A percentile compares a stretch with the other conserved stretches of the same genome.
These are phyloP conservation scores for Pythium phragmiticola DNA, from an alignment of 352 stramenopile genomes.

Conservation along the genomic window DNA sequence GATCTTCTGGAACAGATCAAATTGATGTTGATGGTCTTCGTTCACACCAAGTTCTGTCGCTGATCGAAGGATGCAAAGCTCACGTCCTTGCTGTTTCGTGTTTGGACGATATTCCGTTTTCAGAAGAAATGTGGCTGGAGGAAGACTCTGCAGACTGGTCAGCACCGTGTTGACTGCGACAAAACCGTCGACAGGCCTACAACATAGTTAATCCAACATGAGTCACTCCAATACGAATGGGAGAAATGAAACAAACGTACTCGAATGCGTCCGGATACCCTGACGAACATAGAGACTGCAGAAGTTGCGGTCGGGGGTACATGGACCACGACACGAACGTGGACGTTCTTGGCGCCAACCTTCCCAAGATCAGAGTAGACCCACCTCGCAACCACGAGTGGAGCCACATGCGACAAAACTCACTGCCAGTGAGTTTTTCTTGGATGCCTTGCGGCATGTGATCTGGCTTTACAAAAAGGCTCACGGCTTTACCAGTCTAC, in stretches of 20 bases:
- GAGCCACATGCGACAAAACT: constrained; percentile 65
- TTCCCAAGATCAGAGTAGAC: constrained; percentile 46
- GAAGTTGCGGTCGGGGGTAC: constrained; percentile 44
- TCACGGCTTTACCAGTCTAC: constrained; percentile 30
- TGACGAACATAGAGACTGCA: constrained; percentile 36
- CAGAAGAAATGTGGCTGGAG: constrained; percentile 20
- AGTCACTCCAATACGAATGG: neutral
- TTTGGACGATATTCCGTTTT: neutral
- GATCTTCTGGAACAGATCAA: constrained; percentile 52
- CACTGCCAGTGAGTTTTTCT: constrained; percentile 61
- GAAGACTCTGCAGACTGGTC: constrained; percentile 22
- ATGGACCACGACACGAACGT: constrained; percentile 42
- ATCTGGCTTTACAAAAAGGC: constrained; percentile 74
- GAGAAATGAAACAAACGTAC: constrained; percentile 30
- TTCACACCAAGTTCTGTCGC: constrained; percentile 14
- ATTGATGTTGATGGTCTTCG: constrained; percentile 28
- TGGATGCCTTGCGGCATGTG: constrained; percentile 45
- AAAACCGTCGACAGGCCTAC: constrained; percentile 25
- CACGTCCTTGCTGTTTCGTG: neutral
- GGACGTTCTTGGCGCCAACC: constrained; percentile 36
- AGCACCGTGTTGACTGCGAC: constrained; percentile 19
- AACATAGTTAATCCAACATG: neutral
- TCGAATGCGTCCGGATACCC: constrained; percentile 49
- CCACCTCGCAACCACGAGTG: constrained; percentile 80
- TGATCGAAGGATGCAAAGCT: constrained; percentile 21